Conservation (phyloP, 2,329 filamentous ascomycete species). For the Aspergillus awamori region DNA sequence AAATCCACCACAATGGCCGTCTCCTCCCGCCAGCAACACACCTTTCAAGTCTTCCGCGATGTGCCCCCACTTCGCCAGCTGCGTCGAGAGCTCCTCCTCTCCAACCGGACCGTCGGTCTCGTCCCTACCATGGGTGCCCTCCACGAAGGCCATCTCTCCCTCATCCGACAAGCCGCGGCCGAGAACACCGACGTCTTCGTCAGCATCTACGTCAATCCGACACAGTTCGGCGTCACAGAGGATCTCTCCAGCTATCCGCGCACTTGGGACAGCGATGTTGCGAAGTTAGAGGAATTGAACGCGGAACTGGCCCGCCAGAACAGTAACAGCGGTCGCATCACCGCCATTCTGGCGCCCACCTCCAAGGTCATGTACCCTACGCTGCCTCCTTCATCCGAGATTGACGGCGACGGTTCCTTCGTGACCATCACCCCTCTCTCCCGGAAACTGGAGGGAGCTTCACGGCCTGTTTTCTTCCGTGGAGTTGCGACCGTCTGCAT, state of each 20-base stretch:
- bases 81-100: slow-evolving; percentile 66
- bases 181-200: slow-evolving; percentile 89
- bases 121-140: slow-evolving; percentile 98
- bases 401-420: slow-evolving; percentile 81
- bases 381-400: slow-evolving; percentile 70
- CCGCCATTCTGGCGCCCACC: slow-evolving; percentile 82
- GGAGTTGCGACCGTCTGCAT: slow-evolving; percentile 96
- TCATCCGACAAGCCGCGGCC: slow-evolving; percentile 79
- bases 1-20: slow-evolving; percentile 16
- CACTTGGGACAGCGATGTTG: slow-evolving; percentile 80
- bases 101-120: slow-evolving; percentile 75
- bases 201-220: slow-evolving; percentile 93
- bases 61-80: slow-evolving; percentile 71
- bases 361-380: slow-evolving; percentile 86
- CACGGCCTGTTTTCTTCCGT: slow-evolving; percentile 90
- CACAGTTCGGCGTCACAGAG: slow-evolving; percentile 88
- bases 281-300: slow-evolving; percentile 69
- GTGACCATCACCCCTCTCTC: slow-evolving; percentile 86
- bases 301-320: slow-evolving; percentile 68
- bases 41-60: slow-evolving; percentile 68
- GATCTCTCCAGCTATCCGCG: slow-evolving; percentile 87
- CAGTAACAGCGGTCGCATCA: slow-evolving; percentile 63
- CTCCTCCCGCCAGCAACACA: slow-evolving; percentile 17
- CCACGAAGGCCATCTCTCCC: slow-evolving; percentile 85
- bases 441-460: slow-evolving; percentile 78